Percentiles rank a stretch among this genome's conserved stretches.
Evolutionary conservation across 768 basidiomycete species (phyloP).

Genomic region (Grammothele lineata): DNA sequence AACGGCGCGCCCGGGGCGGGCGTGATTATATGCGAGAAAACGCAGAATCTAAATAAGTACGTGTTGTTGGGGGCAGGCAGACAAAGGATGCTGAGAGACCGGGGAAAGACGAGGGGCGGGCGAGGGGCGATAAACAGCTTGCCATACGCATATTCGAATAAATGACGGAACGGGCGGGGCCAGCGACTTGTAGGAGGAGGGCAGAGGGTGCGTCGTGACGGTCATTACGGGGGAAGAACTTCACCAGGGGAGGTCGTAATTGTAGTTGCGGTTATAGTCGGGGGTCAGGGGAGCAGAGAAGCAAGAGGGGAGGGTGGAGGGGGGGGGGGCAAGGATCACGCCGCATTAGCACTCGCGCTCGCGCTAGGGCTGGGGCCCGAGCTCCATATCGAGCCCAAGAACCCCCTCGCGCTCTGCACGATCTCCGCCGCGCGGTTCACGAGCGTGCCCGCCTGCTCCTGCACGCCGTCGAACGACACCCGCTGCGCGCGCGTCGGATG

Average conservation of each 20-base stretch:
- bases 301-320: background rate
- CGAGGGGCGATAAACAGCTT: constrained; percentile 5
- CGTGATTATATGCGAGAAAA: constrained; percentile 11
- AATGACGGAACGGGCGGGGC: constrained; percentile 3
- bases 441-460: constrained; percentile 37
- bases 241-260: too few species aligned
- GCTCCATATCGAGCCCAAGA: constrained; percentile 62
- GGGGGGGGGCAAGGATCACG: background rate
- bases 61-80: constrained; percentile 4
- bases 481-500: constrained; percentile 23
- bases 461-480: constrained; percentile 17
- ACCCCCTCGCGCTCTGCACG: constrained; percentile 74
- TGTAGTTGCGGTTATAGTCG: too few species aligned
- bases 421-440: constrained; percentile 71
- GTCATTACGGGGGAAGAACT: background rate
- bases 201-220: background rate
- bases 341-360: background rate
- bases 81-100: constrained; percentile 1
- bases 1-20: constrained; percentile 1
- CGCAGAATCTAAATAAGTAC: background rate
- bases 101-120: background rate
- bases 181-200: too few species aligned
- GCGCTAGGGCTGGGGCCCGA: background rate
- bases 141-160: constrained; percentile 19
- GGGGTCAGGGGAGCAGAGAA: background rate